phyloP scores from a whole-genome alignment of 1,284 basidiomycete species.

The Ganoderma leucocontextum region DNA sequence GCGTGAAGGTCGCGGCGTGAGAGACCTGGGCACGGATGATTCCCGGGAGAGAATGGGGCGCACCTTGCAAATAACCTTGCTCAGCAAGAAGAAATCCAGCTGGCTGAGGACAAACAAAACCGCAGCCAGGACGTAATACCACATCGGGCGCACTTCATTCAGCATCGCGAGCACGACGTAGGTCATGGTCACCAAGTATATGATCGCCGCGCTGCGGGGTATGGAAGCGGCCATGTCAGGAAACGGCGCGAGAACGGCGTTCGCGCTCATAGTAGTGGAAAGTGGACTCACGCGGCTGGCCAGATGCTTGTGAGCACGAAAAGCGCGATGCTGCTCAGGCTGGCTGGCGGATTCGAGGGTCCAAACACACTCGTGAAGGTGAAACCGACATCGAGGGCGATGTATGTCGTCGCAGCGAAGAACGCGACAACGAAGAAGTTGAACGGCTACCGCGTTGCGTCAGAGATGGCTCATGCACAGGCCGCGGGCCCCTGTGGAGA shows the following conservation, averaged over 20 bases:
- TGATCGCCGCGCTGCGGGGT: constrained; percentile 61
- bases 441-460: constrained; percentile 59
- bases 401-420: constrained; percentile 78
- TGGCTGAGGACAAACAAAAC: constrained; percentile 79
- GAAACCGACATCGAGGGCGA: constrained; percentile 80
- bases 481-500: not conserved
- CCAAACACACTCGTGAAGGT: constrained; percentile 69
- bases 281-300: constrained; percentile 74
- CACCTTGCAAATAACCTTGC: constrained; percentile 79
- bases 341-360: constrained; percentile 60
- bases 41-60: constrained; percentile 34
- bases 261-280: not conserved
- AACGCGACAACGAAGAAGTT: constrained; percentile 65
- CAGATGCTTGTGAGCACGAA: constrained; percentile 86
- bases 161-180: constrained; percentile 78
- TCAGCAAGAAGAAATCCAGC: constrained; percentile 81
- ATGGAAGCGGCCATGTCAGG: constrained; percentile 10
- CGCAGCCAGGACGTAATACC: constrained; percentile 72
- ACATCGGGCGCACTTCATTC: constrained; percentile 76
- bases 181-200: constrained; percentile 77
- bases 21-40: constrained; percentile 10
- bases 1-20: not conserved
- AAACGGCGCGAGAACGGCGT: constrained; percentile 7
- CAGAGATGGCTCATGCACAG: not conserved
- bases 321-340: constrained; percentile 70